These are phyloP conservation scores for Flaveria sonorensis DNA, from an alignment of 129 eudicot genomes.

Conservation along the genomic window DNA sequence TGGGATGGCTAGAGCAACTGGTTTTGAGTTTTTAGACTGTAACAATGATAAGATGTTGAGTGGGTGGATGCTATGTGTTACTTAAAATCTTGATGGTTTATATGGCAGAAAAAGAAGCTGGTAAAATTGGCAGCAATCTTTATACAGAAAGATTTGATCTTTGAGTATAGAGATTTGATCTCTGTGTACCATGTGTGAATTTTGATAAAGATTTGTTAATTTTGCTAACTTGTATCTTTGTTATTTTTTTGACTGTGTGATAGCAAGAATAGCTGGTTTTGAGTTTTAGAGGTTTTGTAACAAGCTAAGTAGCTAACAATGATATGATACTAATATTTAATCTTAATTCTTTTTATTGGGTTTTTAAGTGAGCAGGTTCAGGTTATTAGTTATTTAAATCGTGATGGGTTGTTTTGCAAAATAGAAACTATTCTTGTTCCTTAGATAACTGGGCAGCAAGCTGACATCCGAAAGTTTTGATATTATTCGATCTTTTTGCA, in stretches of 20 bases:
- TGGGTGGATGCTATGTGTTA: not conserved
- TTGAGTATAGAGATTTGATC: not conserved
- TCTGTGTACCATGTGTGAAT: not conserved
- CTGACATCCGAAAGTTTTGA: not conserved
- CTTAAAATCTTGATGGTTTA: not conserved
- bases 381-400: not conserved
- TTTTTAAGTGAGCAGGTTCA: not conserved
- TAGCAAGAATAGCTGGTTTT: not conserved
- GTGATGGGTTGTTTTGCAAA: not conserved
- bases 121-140: not conserved
- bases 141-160: conserved; percentile 7
- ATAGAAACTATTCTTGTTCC: not conserved
- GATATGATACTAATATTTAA: not conserved
- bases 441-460: not conserved
- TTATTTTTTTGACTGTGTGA: not conserved
- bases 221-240: not conserved
- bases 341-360: not conserved
- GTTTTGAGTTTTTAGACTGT: not conserved
- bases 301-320: not conserved
- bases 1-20: conserved; percentile 1
- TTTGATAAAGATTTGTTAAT: not conserved
- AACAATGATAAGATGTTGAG: not conserved
- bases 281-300: not conserved
- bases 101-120: not conserved
- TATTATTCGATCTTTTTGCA: not conserved